Conservation (phyloP, 441 rosid species). For the Adansonia gregorii region DNA sequence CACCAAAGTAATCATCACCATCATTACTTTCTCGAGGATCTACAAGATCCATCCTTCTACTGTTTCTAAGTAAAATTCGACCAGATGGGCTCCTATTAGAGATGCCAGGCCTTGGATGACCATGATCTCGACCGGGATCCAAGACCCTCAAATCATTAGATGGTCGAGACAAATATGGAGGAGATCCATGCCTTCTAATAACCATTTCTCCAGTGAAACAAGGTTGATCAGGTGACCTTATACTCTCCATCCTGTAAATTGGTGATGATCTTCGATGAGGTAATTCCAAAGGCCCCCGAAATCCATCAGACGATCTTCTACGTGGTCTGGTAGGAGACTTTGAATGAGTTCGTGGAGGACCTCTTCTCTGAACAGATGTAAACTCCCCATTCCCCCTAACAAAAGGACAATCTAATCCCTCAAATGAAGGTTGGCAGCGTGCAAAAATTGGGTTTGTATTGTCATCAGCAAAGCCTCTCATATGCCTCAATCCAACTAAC, state of each 20-base stretch:
- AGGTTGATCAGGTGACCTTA: slow-evolving; percentile 68
- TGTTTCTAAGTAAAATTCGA: slow-evolving; percentile 55
- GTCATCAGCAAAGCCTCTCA: slow-evolving; percentile 56
- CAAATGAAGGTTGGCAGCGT: slow-evolving; percentile 53
- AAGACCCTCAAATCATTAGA: slow-evolving; percentile 65
- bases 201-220: slow-evolving; percentile 59
- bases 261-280: slow-evolving; percentile 67
- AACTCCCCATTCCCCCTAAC: slow-evolving; percentile 60
- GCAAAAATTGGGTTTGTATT: slow-evolving; percentile 51
- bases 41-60: slow-evolving; percentile 51
- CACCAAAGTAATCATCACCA: slow-evolving; percentile 60
- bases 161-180: slow-evolving; percentile 57
- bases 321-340: slow-evolving; percentile 73
- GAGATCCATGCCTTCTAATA: slow-evolving; percentile 68
- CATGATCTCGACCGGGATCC: slow-evolving; percentile 59
- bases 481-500: slow-evolving; percentile 60
- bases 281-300: slow-evolving; percentile 63
- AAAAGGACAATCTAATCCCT: slow-evolving; percentile 63
- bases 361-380: slow-evolving; percentile 55
- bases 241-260: slow-evolving; percentile 63
- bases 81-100: slow-evolving; percentile 67
- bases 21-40: slow-evolving; percentile 68
- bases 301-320: slow-evolving; percentile 75
- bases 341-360: slow-evolving; percentile 53
- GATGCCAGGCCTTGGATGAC: slow-evolving; percentile 55